A percentile compares a stretch with the other conserved stretches of the same genome.
phyloP scores from a whole-genome alignment of 805 yeast genomes.

The Metschnikowia orientalis region DNA sequence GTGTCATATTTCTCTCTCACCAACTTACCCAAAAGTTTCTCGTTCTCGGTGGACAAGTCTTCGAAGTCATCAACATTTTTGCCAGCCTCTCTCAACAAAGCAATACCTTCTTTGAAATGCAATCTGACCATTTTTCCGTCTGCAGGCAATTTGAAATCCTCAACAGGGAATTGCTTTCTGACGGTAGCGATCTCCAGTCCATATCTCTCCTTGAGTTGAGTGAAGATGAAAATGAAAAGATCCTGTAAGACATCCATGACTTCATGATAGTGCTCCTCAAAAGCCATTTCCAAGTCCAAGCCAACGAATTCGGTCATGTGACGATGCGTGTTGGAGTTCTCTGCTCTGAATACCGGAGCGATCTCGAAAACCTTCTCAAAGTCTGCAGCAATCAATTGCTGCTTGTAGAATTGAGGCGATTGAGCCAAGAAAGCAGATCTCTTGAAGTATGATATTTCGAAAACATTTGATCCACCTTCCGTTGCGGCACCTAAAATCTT shows the following conservation, averaged over 20 bases:
- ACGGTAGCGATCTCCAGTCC: conserved; percentile 82
- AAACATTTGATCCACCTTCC: conserved; percentile 97
- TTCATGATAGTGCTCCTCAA: conserved; percentile 97
- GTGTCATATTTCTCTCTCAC: conserved; percentile 94
- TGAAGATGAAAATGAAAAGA: conserved; percentile 83
- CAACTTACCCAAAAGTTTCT: conserved; percentile 84
- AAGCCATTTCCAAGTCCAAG: conserved; percentile 95
- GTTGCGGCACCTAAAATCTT: conserved; percentile 92
- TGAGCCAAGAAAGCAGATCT: conserved; percentile 92
- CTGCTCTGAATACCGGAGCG: conserved; percentile 98
- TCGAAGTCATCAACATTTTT: conserved; percentile 82
- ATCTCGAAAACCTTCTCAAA: conserved; percentile 94
- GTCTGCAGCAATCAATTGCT: conserved; percentile 96
- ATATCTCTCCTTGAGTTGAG: conserved; percentile 75
- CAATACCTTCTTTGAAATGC: conserved; percentile 87
- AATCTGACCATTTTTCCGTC: conserved; percentile 91
- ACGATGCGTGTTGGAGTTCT: conserved; percentile 97
- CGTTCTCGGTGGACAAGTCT: conserved; percentile 91
- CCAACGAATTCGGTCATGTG: conserved; percentile 99
- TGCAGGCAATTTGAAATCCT: conserved; percentile 91
- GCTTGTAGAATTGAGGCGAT: conserved; percentile 97
- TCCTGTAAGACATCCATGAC: conserved; percentile 60
- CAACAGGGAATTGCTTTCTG: conserved; percentile 94
- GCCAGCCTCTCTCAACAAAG: conserved; percentile 81
- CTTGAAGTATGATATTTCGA: conserved; percentile 90